Base-by-base conservation (phyloP, 2,329 filamentous ascomycete species). In the Venturia carpophila region DNA sequence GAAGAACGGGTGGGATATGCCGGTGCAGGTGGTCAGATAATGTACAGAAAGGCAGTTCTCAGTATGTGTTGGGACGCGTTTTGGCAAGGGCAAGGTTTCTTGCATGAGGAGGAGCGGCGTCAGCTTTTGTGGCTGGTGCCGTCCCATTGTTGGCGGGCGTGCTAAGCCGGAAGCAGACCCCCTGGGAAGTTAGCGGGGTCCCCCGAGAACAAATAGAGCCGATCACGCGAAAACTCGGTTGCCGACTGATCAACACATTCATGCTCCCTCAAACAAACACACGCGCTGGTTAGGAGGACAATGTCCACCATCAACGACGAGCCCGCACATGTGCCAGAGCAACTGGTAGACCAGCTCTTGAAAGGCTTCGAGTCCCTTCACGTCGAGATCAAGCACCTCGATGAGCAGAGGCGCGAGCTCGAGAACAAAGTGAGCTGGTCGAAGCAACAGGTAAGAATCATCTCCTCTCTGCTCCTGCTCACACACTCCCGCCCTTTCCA, bases 391-490 rank as follows among this genome's bases (percentile, higher is more conserved):
- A 75, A 77, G 69, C 72, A 77, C 60, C 73, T 82, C 21, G 75
- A 76, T 61, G 73, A 76, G 42, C 77, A 77, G 65, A 77, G 79
- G 64, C 72, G 74, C 67, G 74, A 76, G 68, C 72, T 82, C 47
- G 79, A 81, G 69, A 75, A 73, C 69, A 80, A 79, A 71, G 72
- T 82, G 58, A 76, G 73, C 19, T 79, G 75, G 70, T 78, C 78
- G 27, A 78, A 80, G 71, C 75, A 80, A 67, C 79, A 81, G 77
- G 79, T 81, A 74, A 69, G 77, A 68, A 41, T 13, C 17, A 60
- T 60, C 30, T 34, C 30, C 30, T 34, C 30, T 37, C 13, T 64
- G 62, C 55, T 41, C 67, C 55, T 24, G 30, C 30, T 63, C 39
- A 39, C 19, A 4, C 15, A 17, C 43, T 47, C 52, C 64, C 62